Percentiles rank a stretch among this genome's conserved stretches.
phyloP scores from a whole-genome alignment of 78 protist species.

The Monosiga brevicollis region DNA sequence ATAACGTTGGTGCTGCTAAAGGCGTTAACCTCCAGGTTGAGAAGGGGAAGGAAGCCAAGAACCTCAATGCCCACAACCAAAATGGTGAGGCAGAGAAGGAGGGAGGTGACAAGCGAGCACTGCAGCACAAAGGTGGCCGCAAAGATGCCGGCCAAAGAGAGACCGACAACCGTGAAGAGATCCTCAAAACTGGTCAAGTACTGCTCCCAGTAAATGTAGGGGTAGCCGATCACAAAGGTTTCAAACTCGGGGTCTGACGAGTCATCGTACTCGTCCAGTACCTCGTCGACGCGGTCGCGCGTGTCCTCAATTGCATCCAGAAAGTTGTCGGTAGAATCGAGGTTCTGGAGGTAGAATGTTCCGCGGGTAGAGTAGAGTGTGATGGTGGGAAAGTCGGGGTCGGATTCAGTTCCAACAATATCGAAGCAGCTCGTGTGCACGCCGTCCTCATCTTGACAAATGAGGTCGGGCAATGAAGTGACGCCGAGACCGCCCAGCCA shows the following conservation, averaged over 20 bases:
- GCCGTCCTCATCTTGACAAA: neutral
- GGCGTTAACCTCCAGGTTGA: neutral
- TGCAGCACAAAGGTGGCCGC: neutral
- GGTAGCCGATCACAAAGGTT: neutral
- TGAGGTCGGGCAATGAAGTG: neutral
- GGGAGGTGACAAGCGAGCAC: neutral
- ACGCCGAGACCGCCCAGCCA: neutral
- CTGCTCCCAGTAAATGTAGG: neutral
- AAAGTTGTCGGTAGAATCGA: neutral
- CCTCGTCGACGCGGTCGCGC: neutral
- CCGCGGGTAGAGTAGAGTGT: neutral
- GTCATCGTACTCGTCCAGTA: neutral
- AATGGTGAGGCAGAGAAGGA: neutral
- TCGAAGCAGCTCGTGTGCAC: neutral
- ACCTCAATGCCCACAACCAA: neutral
- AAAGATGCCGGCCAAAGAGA: neutral
- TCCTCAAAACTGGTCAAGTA: neutral
- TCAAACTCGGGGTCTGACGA: neutral
- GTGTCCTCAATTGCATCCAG: neutral
- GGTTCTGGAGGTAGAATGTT: neutral
- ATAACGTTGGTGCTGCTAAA: neutral
- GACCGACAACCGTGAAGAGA: neutral
- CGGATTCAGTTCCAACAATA: neutral
- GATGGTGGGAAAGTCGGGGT: neutral
- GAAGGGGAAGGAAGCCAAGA: neutral